Evolutionary conservation across 2,329 filamentous ascomycete genomes (phyloP).

Genomic region (Shiraia bambusicola): DNA sequence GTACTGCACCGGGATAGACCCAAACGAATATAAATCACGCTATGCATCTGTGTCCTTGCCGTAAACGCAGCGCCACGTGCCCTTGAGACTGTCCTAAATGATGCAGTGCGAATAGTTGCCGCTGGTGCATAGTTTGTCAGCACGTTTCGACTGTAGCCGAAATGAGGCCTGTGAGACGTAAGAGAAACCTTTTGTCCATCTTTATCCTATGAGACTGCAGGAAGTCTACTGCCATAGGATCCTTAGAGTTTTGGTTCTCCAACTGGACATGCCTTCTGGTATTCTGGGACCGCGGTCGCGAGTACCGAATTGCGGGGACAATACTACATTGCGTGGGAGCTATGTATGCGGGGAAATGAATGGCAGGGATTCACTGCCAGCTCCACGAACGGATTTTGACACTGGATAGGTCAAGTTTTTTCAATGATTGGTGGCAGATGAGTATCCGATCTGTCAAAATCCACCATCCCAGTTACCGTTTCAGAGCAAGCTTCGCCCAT

Average conservation of each 20-base stretch:
- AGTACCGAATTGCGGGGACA: slow-evolving; percentile 33
- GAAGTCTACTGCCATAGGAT: background rate
- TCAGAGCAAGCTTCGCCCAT: slow-evolving; percentile 36
- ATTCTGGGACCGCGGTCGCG: slow-evolving; percentile 10
- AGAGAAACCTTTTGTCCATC: slow-evolving; percentile 10
- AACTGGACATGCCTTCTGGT: slow-evolving; percentile 3
- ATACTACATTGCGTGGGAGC: slow-evolving; percentile 26
- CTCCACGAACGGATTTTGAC: slow-evolving; percentile 10
- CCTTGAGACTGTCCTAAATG: slow-evolving; percentile 12
- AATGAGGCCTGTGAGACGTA: slow-evolving; percentile 19
- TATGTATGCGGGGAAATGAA: slow-evolving; percentile 27
- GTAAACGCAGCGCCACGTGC: slow-evolving; percentile 7
- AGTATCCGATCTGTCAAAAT: slow-evolving; percentile 22
- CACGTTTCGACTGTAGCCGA: slow-evolving; percentile 29
- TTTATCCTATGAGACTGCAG: too few relatives aligned
- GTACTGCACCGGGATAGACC: slow-evolving; percentile 1
- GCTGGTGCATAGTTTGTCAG: slow-evolving; percentile 20
- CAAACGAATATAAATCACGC: slow-evolving; percentile 5
- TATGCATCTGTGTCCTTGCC: slow-evolving; percentile 7
- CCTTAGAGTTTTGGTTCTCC: slow-evolving; percentile 12
- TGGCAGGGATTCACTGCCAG: slow-evolving; percentile 11
- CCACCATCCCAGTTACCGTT: slow-evolving; percentile 25
- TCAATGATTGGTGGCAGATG: slow-evolving; percentile 19
- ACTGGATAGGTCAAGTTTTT: slow-evolving; percentile 25
- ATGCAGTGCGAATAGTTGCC: slow-evolving; percentile 19